phyloP scores from a whole-genome alignment of 208 protist species.

The Trypanosomatidae sp. region DNA sequence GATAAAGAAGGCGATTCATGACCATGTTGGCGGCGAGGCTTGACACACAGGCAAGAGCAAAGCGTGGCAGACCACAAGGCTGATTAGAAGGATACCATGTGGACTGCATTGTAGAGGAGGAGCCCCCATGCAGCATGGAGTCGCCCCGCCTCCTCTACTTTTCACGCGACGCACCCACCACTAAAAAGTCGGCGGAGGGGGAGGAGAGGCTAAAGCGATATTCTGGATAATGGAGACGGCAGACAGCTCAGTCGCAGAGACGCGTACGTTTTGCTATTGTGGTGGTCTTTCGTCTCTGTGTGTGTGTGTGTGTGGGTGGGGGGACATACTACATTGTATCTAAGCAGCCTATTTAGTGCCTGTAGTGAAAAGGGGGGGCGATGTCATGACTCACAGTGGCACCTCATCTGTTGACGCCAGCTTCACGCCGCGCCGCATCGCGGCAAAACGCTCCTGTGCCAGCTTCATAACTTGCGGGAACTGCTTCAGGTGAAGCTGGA shows the following conservation, averaged over 20 bases:
- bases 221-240: neutral
- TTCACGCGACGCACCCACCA: neutral
- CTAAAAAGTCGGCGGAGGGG: neutral
- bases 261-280: neutral
- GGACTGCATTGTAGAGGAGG: neutral
- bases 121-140: neutral
- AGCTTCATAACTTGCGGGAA: conserved; percentile 40
- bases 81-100: neutral
- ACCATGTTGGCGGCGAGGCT: neutral
- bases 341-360: neutral
- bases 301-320: no score
- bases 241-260: neutral
- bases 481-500: conserved; percentile 43
- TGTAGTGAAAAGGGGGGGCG: neutral
- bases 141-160: neutral
- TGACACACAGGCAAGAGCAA: neutral
- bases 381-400: conserved; percentile 3
- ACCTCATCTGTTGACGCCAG: conserved; percentile 35
- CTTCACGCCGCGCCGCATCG: conserved; percentile 30
- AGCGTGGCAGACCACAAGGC: neutral
- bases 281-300: neutral
- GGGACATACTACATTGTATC: neutral
- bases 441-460: conserved; percentile 36
- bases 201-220: neutral
- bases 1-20: neutral